Base-by-base conservation (phyloP, 768 basidiomycete species). In the Phanerodontia chrysosporium region DNA sequence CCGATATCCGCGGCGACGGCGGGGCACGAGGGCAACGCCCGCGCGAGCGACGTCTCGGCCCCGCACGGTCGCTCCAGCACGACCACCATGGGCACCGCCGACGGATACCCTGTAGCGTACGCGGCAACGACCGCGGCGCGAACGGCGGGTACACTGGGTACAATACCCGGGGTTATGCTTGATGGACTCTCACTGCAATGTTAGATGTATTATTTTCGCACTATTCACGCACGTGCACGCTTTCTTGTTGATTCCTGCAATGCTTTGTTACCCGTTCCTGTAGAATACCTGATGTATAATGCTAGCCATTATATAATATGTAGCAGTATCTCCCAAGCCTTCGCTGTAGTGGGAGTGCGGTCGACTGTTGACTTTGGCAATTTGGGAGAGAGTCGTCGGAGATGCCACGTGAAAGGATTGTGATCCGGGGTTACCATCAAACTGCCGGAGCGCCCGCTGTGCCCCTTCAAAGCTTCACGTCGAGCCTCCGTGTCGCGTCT, bases 151-250 rank as follows among this genome's bases (percentile, higher is more conserved):
- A 57, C 32, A 16, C 18, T 24, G 51, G n/a, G 44, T n/a, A 52
- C 49, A 51, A 51, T n/a, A 51, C 49, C 27, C 52, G 52, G 4
- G 58, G 58, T 10, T 59, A 59, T 45, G 51, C 51, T 13, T 59
- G 45, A 48, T 6, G 29, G 35, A 54, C 32, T 13, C 32, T 21
- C n/a, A n/a, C n/a, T n/a, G n/a, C n/a, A n/a, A n/a, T n/a, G n/a
- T n/a, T n/a, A n/a, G n/a, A n/a, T n/a, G n/a, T n/a, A n/a, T n/a
- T n/a, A n/a, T n/a, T n/a, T n/a, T n/a, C 32, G 32, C 32, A 7
- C 32, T 6, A 7, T 35, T 35, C 7, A 35, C 32, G 7, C 32
- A 7, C 32, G 32, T 13, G 32, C 32, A 35, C n/a, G 32, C 13
- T 6, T 35, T 35, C 32, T 6, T 35, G 7, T 35, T 35, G 32